Base-by-base conservation (phyloP, 2,329 filamentous ascomycete genomes). In the Fusarium floridanum region DNA sequence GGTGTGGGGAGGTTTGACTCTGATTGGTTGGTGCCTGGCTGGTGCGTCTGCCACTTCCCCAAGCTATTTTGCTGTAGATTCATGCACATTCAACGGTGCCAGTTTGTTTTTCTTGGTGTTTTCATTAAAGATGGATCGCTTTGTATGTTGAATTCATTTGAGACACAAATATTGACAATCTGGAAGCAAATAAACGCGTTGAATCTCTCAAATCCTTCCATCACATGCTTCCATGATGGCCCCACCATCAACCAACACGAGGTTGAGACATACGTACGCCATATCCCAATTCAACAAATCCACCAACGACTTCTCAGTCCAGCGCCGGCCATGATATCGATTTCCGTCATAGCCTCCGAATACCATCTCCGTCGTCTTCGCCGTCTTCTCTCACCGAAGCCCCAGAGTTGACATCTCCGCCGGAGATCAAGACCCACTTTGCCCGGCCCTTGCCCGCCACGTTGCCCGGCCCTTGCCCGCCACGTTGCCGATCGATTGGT, bases 401-500 rank as follows among this genome's bases (percentile, higher is more conserved):
- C 37, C 66, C 20, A 45, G 20, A 68, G 27, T 68, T 29, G 36
- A 37, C 57, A 32, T 34, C 24, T 32, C 5, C 27, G 17, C 34
- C 5, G 37, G 55, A 36, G 16, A 16, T 37, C 36, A 45, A 59
- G 48, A 61, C 56, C 73, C 73, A 75, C 73, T 57, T 10, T 62
- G 11, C 41, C 55, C 66, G 37, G 62, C 60, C 75, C 75, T 60
- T 71, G 66, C 16, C 69, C 71, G 59, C 64, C 79, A 80, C 75
- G 77, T 80, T 81, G 62, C 66, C 64, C n/a, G n/a, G n/a, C n/a
- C n/a, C n/a, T 60, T 71, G 66, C 16, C 69, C 71, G 59, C 64
- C 79, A 80, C 75, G 77, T 80, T 81, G 62, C 66, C 64, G 62
- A 76, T 79, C 73, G 62, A 82, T 81, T 81, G 80, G 80, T 36